Conservation (phyloP, 371 early-diverging fungal species). For the Synchytrium microbalum region DNA sequence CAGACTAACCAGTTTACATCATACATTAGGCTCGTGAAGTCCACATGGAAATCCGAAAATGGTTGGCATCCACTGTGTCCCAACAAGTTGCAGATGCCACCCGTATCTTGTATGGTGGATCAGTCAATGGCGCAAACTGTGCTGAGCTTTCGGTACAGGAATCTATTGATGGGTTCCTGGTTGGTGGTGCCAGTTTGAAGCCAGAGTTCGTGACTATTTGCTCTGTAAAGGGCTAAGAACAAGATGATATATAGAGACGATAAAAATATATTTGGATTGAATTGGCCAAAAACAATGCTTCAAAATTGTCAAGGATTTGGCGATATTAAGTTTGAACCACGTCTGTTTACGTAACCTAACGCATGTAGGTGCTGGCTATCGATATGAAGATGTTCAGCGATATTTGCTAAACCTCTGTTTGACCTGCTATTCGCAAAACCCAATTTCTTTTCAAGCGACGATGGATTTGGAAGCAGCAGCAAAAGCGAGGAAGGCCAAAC, state of each 20-base stretch:
- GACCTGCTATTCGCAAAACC: too few relatives aligned
- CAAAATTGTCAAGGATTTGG: too few relatives aligned
- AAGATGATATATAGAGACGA: too few relatives aligned
- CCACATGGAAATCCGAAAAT: constrained; percentile 81
- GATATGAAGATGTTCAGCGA: too few relatives aligned
- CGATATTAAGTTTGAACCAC: too few relatives aligned
- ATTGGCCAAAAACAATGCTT: too few relatives aligned
- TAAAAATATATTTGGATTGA: too few relatives aligned
- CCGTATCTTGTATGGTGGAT: constrained; percentile 94
- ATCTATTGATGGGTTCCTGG: constrained; percentile 98
- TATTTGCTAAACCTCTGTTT: too few relatives aligned
- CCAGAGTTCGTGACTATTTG: constrained; percentile 30
- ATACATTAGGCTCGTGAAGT: constrained; percentile 91
- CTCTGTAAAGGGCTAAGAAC: not conserved
- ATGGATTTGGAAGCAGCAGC: not conserved
- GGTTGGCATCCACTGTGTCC: constrained; percentile 77
- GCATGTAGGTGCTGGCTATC: too few relatives aligned
- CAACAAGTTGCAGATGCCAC: constrained; percentile 72
- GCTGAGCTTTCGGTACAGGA: constrained; percentile 52
- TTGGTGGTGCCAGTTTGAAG: constrained; percentile 97
- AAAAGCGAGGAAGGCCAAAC: not conserved
- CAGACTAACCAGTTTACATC: not conserved
- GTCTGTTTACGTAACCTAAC: too few relatives aligned
- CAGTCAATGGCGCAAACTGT: constrained; percentile 86
- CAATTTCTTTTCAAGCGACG: not conserved